These are phyloP conservation scores for Guadua angustifolia DNA, from an alignment of 176 grass and related monocot species.

Conservation along the genomic window DNA sequence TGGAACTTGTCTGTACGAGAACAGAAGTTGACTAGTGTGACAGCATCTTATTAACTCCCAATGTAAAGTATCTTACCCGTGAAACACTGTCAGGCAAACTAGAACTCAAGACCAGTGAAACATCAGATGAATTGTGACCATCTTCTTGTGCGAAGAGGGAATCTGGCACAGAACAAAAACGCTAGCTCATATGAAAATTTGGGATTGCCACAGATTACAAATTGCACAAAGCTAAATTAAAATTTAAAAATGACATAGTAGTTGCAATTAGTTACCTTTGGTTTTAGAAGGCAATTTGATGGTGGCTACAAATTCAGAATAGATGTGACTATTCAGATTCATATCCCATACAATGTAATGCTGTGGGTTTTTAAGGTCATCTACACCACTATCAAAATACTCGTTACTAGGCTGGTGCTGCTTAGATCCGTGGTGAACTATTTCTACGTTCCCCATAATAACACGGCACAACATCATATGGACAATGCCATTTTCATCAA, in stretches of 20 bases:
- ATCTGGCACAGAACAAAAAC: conserved; percentile 63
- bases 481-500: conserved; percentile 80
- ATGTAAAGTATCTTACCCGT: conserved; percentile 61
- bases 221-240: conserved; percentile 37
- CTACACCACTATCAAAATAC: conserved; percentile 91
- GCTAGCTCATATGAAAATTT: conserved; percentile 33
- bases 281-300: conserved; percentile 72
- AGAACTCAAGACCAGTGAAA: conserved; percentile 71
- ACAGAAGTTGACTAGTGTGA: conserved; percentile 46
- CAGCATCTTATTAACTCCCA: conserved; percentile 24
- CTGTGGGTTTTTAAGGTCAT: conserved; percentile 82
- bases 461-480: conserved; percentile 94
- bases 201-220: conserved; percentile 26
- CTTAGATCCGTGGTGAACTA: conserved; percentile 81
- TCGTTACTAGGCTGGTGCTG: conserved; percentile 71
- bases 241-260: conserved; percentile 21
- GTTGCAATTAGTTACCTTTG: conserved; percentile 64
- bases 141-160: conserved; percentile 56
- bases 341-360: conserved; percentile 96
- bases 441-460: conserved; percentile 96
- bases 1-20: conserved; percentile 59
- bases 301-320: conserved; percentile 89
- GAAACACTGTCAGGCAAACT: conserved; percentile 53
- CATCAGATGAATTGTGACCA: conserved; percentile 58
- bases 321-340: conserved; percentile 83